Percentiles rank a stretch among this genome's conserved stretches.
phyloP scores from a whole-genome alignment of 495 filamentous ascomycete genomes.

The Tetracladium marchalianum region DNA sequence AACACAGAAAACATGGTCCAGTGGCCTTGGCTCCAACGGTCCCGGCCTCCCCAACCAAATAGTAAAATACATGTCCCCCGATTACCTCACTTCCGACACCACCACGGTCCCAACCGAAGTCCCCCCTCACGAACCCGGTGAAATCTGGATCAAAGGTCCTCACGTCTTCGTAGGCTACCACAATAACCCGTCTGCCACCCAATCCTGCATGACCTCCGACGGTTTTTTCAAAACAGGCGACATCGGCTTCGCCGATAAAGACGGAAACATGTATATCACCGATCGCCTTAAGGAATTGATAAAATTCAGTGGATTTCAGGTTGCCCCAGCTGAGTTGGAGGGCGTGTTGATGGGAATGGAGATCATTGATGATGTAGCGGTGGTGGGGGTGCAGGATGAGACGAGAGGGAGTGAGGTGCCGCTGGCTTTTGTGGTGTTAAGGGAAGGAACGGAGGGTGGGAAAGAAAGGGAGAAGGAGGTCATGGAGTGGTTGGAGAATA shows the following conservation, averaged over 20 bases:
- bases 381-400: conserved; percentile 56
- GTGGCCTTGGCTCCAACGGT: conserved; percentile 69
- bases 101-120: conserved; percentile 11
- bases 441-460: conserved; percentile 31
- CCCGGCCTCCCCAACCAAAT: conserved; percentile 69
- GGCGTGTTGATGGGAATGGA: conserved; percentile 57
- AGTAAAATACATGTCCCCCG: conserved; percentile 65
- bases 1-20: conserved; percentile 57
- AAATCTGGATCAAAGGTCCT: conserved; percentile 59
- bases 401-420: conserved; percentile 68
- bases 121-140: conserved; percentile 40
- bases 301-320: conserved; percentile 66
- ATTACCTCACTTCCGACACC: conserved; percentile 24
- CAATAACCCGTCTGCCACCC: conserved; percentile 50
- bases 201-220: conserved; percentile 42
- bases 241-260: conserved; percentile 47
- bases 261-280: conserved; percentile 53
- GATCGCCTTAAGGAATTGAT: conserved; percentile 64
- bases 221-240: conserved; percentile 64
- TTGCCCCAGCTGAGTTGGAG: conserved; percentile 67
- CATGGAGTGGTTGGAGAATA: conserved; percentile 46
- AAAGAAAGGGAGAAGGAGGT: conserved; percentile 51
- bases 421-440: conserved; percentile 65
- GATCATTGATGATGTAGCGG: conserved; percentile 55
- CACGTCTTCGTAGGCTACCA: conserved; percentile 58